Evolutionary conservation across 73 alveolate species (phyloP), one percentile per base, ranked within the genome.

Genomic region (Durusdinium trenchii): DNA sequence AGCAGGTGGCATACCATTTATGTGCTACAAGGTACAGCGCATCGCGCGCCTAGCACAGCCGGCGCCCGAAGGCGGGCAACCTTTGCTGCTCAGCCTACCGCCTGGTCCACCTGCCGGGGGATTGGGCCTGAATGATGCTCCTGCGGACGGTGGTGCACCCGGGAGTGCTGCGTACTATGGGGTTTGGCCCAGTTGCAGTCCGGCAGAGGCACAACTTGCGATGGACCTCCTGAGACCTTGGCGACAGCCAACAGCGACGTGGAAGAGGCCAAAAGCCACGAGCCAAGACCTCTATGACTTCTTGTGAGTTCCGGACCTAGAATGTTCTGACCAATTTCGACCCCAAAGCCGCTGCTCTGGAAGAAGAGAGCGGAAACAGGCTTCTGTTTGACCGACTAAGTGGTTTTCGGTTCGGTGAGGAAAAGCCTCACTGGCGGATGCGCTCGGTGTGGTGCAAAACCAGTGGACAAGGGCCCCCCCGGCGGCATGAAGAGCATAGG

Each of bases 21-120:
- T 91, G 98, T 91, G 98, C 76, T 91, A 91, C 98, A 91, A 91
- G 67, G 98, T 91, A 32, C 98, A 91, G 54, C 85, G 98, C 57
- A 91, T 91, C 23, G 98, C 98, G 18, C 98, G 98, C 14, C 76
- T 91, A 40, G 98, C 98, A 6, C 98, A 91, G 45, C 98, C 98
- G 20, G 98, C 98, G 57, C 98, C 98, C 23, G 98, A 91, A 38
- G 98, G 98, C 30, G 98, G 98, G 30, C 98, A 91, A 76, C 98
- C 98, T 35, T 76, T 91, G 60, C 76, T 91, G 18, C 98, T 91
- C 26, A 89, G 96, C 60, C 51, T 89, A 9, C 96, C 96, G 32
- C 96, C 96, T 32, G 96, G 96, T 28, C 98, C 89, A 16, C 98
- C 89, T 20, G 98, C 98, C 3, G 98, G 98, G 18, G 98, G 98